phyloP scores from a whole-genome alignment of 305 asterid genomes.

The Fraxinus xanthoxyloides region DNA sequence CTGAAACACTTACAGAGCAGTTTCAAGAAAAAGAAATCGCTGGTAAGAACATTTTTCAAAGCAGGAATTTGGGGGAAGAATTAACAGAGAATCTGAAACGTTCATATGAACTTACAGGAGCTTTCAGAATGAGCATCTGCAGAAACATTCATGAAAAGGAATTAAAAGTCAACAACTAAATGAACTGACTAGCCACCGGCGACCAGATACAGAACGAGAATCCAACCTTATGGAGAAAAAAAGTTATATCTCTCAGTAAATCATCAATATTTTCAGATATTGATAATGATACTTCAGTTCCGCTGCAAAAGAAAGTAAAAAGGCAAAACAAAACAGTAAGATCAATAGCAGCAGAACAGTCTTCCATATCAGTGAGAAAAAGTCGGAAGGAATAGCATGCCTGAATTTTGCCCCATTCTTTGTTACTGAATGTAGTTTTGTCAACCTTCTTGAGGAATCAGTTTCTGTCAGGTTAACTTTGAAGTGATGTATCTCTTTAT shows the following conservation, averaged over 20 bases:
- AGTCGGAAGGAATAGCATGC: conserved; percentile 36
- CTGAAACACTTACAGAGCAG: neutral
- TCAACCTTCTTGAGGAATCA: conserved; percentile 48
- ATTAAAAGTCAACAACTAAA: conserved; percentile 21
- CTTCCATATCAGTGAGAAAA: conserved; percentile 19
- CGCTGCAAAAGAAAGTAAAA: conserved; percentile 42
- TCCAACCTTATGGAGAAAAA: conserved; percentile 60
- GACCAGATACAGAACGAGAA: conserved; percentile 7
- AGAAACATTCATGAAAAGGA: conserved; percentile 17
- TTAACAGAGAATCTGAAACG: conserved; percentile 17
- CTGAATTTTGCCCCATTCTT: conserved; percentile 78
- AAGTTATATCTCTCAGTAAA: conserved; percentile 41
- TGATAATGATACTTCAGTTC: conserved; percentile 71
- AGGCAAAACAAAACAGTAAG: conserved; percentile 9
- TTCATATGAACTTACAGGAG: conserved; percentile 54
- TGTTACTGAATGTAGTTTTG: conserved; percentile 50
- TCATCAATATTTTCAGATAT: conserved; percentile 41
- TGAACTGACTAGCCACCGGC: conserved; percentile 9
- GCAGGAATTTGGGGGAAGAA: conserved; percentile 15
- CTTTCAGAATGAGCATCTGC: conserved; percentile 66
- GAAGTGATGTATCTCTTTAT: conserved; percentile 52
- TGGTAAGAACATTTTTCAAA: neutral
- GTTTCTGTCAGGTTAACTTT: conserved; percentile 51
- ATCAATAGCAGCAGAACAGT: conserved; percentile 16
- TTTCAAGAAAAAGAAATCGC: neutral